These are phyloP conservation scores for Tubosaeta sp. DNA, from an alignment of 768 basidiomycete genomes.

Conservation along the genomic window DNA sequence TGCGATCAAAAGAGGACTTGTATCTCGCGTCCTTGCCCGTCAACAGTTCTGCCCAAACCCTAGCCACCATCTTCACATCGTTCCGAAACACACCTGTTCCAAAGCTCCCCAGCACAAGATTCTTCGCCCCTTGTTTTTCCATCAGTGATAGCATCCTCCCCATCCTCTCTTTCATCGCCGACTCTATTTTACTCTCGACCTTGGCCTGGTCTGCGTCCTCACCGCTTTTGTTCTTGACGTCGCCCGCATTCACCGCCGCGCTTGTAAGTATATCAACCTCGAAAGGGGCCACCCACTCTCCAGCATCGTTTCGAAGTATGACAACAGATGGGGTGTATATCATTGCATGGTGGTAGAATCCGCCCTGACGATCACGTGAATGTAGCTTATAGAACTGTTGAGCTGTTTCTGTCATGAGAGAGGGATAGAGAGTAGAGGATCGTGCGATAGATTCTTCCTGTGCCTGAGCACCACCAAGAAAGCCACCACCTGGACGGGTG, in stretches of 20 bases:
- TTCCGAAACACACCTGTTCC: constrained; percentile 79
- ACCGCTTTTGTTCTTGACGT: constrained; percentile 32
- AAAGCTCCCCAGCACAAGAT: constrained; percentile 69
- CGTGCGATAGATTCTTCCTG: constrained; percentile 82
- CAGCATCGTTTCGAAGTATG: constrained; percentile 61
- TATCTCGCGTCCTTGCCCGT: constrained; percentile 49
- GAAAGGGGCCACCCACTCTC: constrained; percentile 52
- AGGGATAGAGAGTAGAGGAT: constrained; percentile 64
- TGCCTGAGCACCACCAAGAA: constrained; percentile 65
- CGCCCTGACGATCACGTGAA: constrained; percentile 40
- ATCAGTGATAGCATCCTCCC: constrained; percentile 61
- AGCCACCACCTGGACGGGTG: constrained; percentile 72
- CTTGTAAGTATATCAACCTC: constrained; percentile 65
- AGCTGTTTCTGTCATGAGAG: constrained; percentile 52
- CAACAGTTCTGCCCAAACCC: constrained; percentile 62
- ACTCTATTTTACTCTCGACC: constrained; percentile 41
- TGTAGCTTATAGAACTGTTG: constrained; percentile 63
- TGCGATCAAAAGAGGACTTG: constrained; percentile 50
- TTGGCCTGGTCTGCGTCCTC: constrained; percentile 8
- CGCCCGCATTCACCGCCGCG: constrained; percentile 71
- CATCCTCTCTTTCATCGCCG: constrained; percentile 67
- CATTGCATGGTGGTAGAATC: constrained; percentile 77
- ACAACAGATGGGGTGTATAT: constrained; percentile 64
- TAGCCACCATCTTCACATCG: constrained; percentile 51
- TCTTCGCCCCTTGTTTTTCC: constrained; percentile 53